These are phyloP conservation scores for Epithele typhae DNA, from an alignment of 768 basidiomycete genomes.

Conservation along the genomic window DNA sequence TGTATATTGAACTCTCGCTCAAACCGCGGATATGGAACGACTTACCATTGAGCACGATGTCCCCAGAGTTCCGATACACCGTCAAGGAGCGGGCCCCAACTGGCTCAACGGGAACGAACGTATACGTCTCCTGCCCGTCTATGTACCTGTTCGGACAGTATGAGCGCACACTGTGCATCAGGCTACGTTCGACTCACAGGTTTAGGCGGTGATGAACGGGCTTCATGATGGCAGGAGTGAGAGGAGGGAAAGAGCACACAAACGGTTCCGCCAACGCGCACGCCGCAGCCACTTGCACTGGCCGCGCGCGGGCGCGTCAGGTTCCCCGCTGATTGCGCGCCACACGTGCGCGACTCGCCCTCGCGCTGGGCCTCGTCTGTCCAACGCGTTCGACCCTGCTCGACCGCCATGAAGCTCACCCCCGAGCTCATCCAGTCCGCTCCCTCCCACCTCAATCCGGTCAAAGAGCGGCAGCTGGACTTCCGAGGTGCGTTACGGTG, in stretches of 20 bases:
- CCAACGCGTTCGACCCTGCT: conserved; percentile 10
- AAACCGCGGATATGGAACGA: background rate
- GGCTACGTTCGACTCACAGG: conserved; percentile 39
- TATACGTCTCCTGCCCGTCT: conserved; percentile 71
- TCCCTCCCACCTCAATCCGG: conserved; percentile 70
- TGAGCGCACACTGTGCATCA: background rate
- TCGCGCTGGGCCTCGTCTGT: conserved; percentile 1
- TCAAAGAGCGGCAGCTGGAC: conserved; percentile 89
- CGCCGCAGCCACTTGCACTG: conserved; percentile 8
- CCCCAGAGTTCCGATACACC: conserved; percentile 69
- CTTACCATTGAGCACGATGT: conserved; percentile 68
- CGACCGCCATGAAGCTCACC: conserved; percentile 75
- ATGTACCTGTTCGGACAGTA: conserved; percentile 46
- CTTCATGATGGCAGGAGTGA: conserved; percentile 46
- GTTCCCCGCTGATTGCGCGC: conserved; percentile 17
- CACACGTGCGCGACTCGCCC: conserved; percentile 9
- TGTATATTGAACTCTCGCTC: background rate
- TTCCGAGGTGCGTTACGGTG: conserved; percentile 61
- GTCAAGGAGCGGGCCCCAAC: conserved; percentile 65
- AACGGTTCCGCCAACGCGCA: conserved; percentile 13
- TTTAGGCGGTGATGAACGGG: conserved; percentile 69
- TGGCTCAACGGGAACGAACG: conserved; percentile 64
- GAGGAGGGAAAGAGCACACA: conserved; percentile 5
- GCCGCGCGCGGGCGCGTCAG: conserved; percentile 12
- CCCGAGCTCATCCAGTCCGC: conserved; percentile 88